phyloP scores from a whole-genome alignment of 2,329 filamentous ascomycete genomes.

The Talaromyces sp. region DNA sequence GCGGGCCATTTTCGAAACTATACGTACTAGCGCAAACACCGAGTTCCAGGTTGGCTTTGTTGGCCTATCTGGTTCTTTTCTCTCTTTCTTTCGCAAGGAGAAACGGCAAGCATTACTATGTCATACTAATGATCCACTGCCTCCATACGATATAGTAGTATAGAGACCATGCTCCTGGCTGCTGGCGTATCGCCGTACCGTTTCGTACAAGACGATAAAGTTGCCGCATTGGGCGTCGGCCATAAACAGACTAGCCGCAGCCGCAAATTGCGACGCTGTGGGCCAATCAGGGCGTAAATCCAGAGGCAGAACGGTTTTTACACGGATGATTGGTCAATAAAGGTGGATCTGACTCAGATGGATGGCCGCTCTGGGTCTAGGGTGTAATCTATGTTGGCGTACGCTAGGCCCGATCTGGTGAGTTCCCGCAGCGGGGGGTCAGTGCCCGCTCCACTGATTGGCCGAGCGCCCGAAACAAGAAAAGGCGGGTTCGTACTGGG shows the following conservation, averaged over 20 bases:
- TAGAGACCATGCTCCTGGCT: too few relatives aligned
- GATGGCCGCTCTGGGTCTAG: not conserved
- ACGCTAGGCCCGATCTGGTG: not conserved
- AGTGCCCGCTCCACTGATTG: not conserved
- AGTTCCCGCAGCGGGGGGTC: not conserved
- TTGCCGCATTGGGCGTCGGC: not conserved
- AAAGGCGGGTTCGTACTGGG: not conserved
- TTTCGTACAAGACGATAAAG: not conserved
- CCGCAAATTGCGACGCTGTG: not conserved
- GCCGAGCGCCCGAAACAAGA: not conserved
- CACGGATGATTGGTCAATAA: not conserved
- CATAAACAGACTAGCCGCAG: not conserved
- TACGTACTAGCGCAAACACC: not conserved
- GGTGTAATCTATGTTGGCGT: not conserved
- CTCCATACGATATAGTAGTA: not conserved
- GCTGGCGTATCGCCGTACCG: too few relatives aligned
- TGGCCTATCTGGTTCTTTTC: not conserved
- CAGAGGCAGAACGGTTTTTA: not conserved
- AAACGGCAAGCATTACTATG: too few relatives aligned
- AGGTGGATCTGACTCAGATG: not conserved
- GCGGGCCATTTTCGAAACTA: not conserved
- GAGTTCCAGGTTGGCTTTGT: not conserved
- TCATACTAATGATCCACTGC: too few relatives aligned
- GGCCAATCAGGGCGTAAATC: not conserved
- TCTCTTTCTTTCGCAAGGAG: too few relatives aligned